Percentiles rank a stretch among this genome's conserved stretches.
Evolutionary conservation across 1,139 yeast genomes (phyloP).

Genomic region (Candida tetrigidarum): DNA sequence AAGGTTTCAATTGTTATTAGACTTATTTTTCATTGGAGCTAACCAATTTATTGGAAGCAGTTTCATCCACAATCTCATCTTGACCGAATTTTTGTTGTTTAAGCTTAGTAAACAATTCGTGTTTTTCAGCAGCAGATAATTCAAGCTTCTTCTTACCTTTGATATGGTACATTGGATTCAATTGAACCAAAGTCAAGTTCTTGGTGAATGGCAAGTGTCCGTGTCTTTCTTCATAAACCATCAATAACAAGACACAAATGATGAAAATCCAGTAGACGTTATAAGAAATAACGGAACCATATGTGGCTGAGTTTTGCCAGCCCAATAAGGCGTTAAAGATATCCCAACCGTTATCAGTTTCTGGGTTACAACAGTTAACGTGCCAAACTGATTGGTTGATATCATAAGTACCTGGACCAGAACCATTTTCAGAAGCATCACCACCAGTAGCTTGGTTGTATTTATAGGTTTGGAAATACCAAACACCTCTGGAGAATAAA

Average conservation of each 20-base stretch:
- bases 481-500: conserved; percentile 80
- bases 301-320: conserved; percentile 91
- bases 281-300: conserved; percentile 80
- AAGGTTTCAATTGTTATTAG: background rate
- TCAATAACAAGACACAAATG: conserved; percentile 51
- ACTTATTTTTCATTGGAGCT: conserved; percentile 3
- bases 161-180: conserved; percentile 75
- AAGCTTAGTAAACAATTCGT: conserved; percentile 53
- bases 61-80: conserved; percentile 18
- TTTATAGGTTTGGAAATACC: conserved; percentile 73
- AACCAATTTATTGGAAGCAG: conserved; percentile 6
- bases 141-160: conserved; percentile 69
- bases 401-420: conserved; percentile 88
- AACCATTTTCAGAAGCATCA: conserved; percentile 82
- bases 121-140: conserved; percentile 54
- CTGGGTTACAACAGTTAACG: conserved; percentile 90
- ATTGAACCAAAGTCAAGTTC: conserved; percentile 52
- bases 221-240: conserved; percentile 69
- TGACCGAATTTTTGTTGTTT: conserved; percentile 24
- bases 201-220: conserved; percentile 46
- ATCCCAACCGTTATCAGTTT: conserved; percentile 86
- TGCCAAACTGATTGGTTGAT: conserved; percentile 78
- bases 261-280: conserved; percentile 76
- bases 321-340: conserved; percentile 83
- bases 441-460: conserved; percentile 72